Base-by-base conservation (phyloP, 352 stramenopile genomes). In the Phytophthora litchii region DNA sequence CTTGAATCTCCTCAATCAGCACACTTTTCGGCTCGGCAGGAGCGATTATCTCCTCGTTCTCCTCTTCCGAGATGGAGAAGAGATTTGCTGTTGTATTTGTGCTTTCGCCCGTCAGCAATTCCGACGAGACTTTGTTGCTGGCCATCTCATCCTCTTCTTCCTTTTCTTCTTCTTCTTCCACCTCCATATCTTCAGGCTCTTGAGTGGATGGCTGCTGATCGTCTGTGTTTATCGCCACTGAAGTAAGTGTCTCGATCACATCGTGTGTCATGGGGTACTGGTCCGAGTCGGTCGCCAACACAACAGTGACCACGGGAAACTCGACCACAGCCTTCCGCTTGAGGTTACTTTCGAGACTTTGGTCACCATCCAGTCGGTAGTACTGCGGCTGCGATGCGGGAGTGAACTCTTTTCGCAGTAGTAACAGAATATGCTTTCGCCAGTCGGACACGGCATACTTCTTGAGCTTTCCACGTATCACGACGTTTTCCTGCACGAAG, bases 391-490 rank as follows among this genome's bases (percentile, higher is more conserved):
- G 62, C 1, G 79, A 84, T 25, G 83, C 76, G 1, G 73, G 64
- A 1, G 78, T 83, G 41, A 95, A 95, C 64, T 95, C 83, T 65
- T 90, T 92, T 40, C 83, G 76, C 5, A 93, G 60, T 57, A 95
- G 54, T 32, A 95, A 54, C 48, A 80, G 37, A 29, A 91, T 41
- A 40, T 88, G 52, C 17, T 78, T 49, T 17, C 86, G 55, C 84
- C 84, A 94, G 23, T 83, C 61, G 0, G 48, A 19, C 4, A 74
- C 67, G 1, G 76, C 76, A 37, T 93, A 93, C 32, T 76, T 72
- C 52, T 86, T 91, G 7, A 95, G 55, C 55, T 93, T 91, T 27
- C 70, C 78, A 14, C 83, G 74, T 19, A 91, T 64, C 23, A 61
- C 67, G 8, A 83, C 77, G 27, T 91, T 95, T 23, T 92, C 80